Evolutionary conservation across 2,329 filamentous ascomycete species (phyloP).

Genomic region (Pyrenochaeta sp.): DNA sequence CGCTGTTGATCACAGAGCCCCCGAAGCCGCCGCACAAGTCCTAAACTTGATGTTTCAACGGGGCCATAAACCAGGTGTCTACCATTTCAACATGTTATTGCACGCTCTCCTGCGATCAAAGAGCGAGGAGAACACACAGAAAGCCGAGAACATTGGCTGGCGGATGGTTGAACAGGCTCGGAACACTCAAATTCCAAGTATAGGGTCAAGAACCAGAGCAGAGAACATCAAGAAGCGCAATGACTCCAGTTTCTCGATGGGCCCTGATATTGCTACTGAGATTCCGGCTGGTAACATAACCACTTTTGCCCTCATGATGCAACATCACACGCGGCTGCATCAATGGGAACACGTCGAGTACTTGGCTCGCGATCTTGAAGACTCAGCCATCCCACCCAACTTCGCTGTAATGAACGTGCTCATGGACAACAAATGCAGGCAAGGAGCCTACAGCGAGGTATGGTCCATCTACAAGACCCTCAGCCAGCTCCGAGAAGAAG

Average conservation of each 20-base stretch:
- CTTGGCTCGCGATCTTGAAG: slow-evolving; percentile 33
- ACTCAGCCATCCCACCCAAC: slow-evolving; percentile 29
- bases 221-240: slow-evolving; percentile 6
- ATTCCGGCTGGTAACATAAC: slow-evolving; percentile 36
- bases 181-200: background rate
- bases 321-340: slow-evolving; percentile 32
- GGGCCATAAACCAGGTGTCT: slow-evolving; percentile 71
- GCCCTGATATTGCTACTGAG: background rate
- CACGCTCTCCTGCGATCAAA: slow-evolving; percentile 73
- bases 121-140: slow-evolving; percentile 23
- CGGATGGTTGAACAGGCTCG: slow-evolving; percentile 41
- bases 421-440: slow-evolving; percentile 38
- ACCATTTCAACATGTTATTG: slow-evolving; percentile 83
- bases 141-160: slow-evolving; percentile 47
- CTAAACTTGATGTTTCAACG: slow-evolving; percentile 76
- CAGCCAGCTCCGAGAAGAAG: slow-evolving; percentile 25
- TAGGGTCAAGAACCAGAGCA: background rate
- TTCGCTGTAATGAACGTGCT: slow-evolving; percentile 42
- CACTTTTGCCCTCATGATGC: slow-evolving; percentile 43
- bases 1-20: slow-evolving; percentile 69
- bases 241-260: too few relatives aligned
- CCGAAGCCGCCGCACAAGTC: slow-evolving; percentile 73
- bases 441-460: slow-evolving; percentile 38
- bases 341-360: slow-evolving; percentile 48
- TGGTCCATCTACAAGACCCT: slow-evolving; percentile 38